Conservation (phyloP, 768 basidiomycete genomes). For the Hygrophorus russula region DNA sequence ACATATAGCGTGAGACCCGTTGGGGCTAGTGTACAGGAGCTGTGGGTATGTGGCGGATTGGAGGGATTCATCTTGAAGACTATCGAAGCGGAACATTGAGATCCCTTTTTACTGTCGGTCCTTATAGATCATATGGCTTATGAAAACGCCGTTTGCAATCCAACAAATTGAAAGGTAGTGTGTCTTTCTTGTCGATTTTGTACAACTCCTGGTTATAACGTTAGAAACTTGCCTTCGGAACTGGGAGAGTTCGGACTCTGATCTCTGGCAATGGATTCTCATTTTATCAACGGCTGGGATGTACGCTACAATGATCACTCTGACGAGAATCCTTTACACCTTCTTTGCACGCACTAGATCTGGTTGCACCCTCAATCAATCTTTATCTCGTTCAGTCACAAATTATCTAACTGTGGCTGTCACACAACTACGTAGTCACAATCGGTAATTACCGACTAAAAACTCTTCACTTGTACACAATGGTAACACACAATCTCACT, state of each 20-base stretch:
- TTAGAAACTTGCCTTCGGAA: conserved; percentile 93
- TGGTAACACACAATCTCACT: too few relatives aligned
- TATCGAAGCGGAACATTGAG: conserved; percentile 38
- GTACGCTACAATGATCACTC: conserved; percentile 74
- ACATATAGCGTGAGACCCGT: conserved; percentile 65
- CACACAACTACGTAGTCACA: too few relatives aligned
- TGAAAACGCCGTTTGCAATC: too few relatives aligned
- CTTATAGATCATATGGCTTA: too few relatives aligned
- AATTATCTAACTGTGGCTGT: too few relatives aligned
- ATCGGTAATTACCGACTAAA: too few relatives aligned
- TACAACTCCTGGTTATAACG: conserved; percentile 98
- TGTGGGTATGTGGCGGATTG: conserved; percentile 92
- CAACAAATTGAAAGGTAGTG: too few relatives aligned
- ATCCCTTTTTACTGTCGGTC: not conserved
- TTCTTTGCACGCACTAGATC: conserved; percentile 87
- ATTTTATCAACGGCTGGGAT: conserved; percentile 86
- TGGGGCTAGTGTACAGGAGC: conserved; percentile 90
- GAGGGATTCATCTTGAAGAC: conserved; percentile 85
- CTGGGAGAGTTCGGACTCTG: conserved; percentile 78
- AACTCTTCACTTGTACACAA: too few relatives aligned
- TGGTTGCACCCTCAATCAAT: conserved; percentile 86
- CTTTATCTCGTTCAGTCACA: conserved; percentile 95
- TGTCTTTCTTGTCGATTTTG: conserved; percentile 97
- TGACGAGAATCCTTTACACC: conserved; percentile 82
- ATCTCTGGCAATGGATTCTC: conserved; percentile 93